Evolutionary conservation across 805 yeast genomes (phyloP), one percentile per base, ranked within the genome.

Genomic region (Saturnispora galanensis): DNA sequence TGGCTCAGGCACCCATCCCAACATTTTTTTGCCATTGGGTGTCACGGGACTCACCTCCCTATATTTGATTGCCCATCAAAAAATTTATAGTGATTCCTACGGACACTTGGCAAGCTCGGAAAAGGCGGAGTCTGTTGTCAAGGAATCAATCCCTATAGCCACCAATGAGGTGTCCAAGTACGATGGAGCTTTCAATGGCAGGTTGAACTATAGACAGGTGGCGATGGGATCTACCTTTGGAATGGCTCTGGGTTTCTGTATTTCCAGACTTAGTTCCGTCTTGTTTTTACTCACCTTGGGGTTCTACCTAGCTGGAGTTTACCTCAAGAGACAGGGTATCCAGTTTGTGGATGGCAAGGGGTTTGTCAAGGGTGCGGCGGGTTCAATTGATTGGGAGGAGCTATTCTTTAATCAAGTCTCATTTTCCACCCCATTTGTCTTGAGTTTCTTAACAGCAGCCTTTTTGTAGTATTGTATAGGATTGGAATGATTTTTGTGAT

Each of bases 151-250:
- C 13, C 13, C 34, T 5, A 7, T 16, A 4, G 35, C 31, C 10
- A 38, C 34, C n/a, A 42, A 48, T 10, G 31, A 38, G 9, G 47
- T 40, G 12, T 57, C 67, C 1, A 46, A 45, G 29, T 61, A 47
- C 43, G 64, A 64, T 47, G 60, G 62, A n/a, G 59, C 68, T 0
- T 62, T 74, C 44, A 67, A 67, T n/a, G 73, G 74, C 0, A 66
- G 65, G 45, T 62, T 79, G 51, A 74, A 76, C 60, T 80, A 80
- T 55, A 71, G 74, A 52, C 82, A 80, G 54, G 63, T 80, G 54
- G 70, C 84, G 10, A 60, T 77, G 45, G 87, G 87, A 5, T 76
- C 82, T 1, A 65, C 79, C 53, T 66, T 76, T 10, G 86, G 87
- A 0, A 62, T 78, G 47, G 66, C 74, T 29, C 52, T 73, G 45